phyloP scores from a whole-genome alignment of 2,329 filamentous ascomycete species.

The Cladosporium sp. region DNA sequence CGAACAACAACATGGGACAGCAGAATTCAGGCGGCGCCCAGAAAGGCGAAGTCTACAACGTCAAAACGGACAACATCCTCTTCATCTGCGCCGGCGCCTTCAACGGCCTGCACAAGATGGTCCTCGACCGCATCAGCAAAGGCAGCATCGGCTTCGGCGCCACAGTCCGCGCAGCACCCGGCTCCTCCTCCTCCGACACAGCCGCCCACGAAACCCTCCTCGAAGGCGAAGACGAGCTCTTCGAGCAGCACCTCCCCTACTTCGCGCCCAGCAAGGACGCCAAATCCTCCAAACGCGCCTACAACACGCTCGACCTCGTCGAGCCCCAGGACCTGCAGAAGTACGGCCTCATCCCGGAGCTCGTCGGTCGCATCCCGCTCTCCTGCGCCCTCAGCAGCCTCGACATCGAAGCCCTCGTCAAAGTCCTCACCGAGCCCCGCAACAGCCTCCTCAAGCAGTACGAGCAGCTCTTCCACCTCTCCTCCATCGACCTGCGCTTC shows the following conservation, averaged over 20 bases:
- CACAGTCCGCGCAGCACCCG: slow-evolving; percentile 53
- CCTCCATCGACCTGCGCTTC: slow-evolving; percentile 69
- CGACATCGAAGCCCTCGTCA: slow-evolving; percentile 60
- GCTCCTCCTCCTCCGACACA: slow-evolving; percentile 32
- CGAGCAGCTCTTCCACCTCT: slow-evolving; percentile 77
- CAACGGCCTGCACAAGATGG: slow-evolving; percentile 79
- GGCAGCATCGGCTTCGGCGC: slow-evolving; percentile 88
- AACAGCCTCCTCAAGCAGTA: slow-evolving; percentile 88
- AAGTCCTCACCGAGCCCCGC: slow-evolving; percentile 85
- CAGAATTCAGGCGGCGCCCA: slow-evolving; percentile 19
- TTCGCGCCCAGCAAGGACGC: slow-evolving; percentile 33
- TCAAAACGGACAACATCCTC: slow-evolving; percentile 91
- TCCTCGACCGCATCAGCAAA: slow-evolving; percentile 80
- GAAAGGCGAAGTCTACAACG: slow-evolving; percentile 59
- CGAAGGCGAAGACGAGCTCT: slow-evolving; percentile 52
- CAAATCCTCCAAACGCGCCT: slow-evolving; percentile 54
- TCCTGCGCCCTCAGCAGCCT: slow-evolving; percentile 79
- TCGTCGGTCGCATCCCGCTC: slow-evolving; percentile 93
- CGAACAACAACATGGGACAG: slow-evolving; percentile 28
- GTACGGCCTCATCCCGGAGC: slow-evolving; percentile 75
- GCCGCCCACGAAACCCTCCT: slow-evolving; percentile 53
- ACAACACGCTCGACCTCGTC: slow-evolving; percentile 58
- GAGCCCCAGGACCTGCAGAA: slow-evolving; percentile 72
- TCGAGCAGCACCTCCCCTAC: slow-evolving; percentile 42
- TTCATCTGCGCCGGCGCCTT: slow-evolving; percentile 97